Base-by-base conservation (phyloP, 1,284 basidiomycete genomes). In the Amylostereum areolatum region DNA sequence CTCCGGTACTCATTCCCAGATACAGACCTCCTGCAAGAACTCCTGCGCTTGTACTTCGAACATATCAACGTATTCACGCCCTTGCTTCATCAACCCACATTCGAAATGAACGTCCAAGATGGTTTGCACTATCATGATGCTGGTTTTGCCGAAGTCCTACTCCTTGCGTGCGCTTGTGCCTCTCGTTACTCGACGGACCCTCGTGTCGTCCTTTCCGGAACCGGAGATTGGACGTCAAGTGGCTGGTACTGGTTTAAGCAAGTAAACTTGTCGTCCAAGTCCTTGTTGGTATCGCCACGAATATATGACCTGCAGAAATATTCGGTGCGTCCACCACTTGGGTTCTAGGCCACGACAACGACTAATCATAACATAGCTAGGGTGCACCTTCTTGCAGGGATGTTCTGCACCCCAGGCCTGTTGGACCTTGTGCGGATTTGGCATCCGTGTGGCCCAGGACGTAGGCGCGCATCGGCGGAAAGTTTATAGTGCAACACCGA, bases 111-210 rank as follows among this genome's bases (percentile, higher is more conserved):
- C 31, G 65, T 74, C 33, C 55, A 58, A 12, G 62, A 66, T 8
- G 66, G 67, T 3, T 56, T 71, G 37, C 70, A 75, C 56, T 57
- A 64, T 12, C 65, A 58, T 2, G 70, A 75, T 51, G 49, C 55
- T 25, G 64, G 66, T 4, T 80, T 80, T 58, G 71, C 68, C 8
- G 67, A 65, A 39, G 68, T 78, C 3, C 72, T 74, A 46, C 58
- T 79, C 28, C 62, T 74, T 47, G 64, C 80, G 0, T 78, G 77
- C 52, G 77, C 78, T 9, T 64, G 76, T 47, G 79, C 71, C 5
- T 65, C 73, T 2, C 63, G 75, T 34, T 74, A 66, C 54, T 63
- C 71, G 25, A 64, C 73, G 51, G 77, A 80, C 55, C 64, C 65
- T 0, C 59, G 74, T 12, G 72, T 77, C 10, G 52, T 70, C 60